These are phyloP conservation scores for Chaetoscypha palmicola DNA, from an alignment of 2,329 filamentous ascomycete species.

Conservation along the genomic window DNA sequence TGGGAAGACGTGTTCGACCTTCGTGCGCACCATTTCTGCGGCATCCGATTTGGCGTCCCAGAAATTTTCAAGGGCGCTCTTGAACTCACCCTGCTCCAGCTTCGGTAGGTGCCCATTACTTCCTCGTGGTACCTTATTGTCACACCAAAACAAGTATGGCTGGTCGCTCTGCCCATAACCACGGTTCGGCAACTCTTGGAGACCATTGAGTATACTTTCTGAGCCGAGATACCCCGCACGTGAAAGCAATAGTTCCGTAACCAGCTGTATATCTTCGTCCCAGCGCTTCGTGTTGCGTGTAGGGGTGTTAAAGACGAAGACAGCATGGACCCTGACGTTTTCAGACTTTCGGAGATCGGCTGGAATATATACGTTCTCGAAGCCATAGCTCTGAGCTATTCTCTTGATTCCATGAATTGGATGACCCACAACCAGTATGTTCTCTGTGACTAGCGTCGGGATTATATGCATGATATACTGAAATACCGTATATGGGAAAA, in stretches of 20 bases:
- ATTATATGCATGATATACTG: neutral
- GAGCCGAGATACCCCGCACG: constrained; percentile 75
- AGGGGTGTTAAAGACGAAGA: constrained; percentile 93
- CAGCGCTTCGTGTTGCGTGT: constrained; percentile 95
- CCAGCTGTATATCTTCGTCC: constrained; percentile 81
- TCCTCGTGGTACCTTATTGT: neutral
- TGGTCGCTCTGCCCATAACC: constrained; percentile 82
- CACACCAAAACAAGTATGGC: constrained; percentile 61
- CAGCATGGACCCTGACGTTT: constrained; percentile 56
- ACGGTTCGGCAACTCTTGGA: constrained; percentile 54
- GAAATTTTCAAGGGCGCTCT: neutral
- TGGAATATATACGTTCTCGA: neutral
- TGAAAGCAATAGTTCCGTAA: constrained; percentile 77
- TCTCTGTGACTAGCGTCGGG: neutral
- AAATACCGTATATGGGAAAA: neutral
- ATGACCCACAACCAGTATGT: neutral
- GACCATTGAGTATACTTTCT: constrained; percentile 64
- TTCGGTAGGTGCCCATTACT: too few relatives aligned
- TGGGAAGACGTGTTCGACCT: neutral
- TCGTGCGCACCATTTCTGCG: neutral
- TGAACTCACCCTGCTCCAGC: neutral
- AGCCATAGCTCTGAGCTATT: neutral
- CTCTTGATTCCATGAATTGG: neutral
- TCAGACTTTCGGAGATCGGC: neutral
- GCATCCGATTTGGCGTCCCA: neutral